These are phyloP conservation scores for Pichia sp. DNA, from an alignment of 1,139 yeast genomes.

Conservation along the genomic window DNA sequence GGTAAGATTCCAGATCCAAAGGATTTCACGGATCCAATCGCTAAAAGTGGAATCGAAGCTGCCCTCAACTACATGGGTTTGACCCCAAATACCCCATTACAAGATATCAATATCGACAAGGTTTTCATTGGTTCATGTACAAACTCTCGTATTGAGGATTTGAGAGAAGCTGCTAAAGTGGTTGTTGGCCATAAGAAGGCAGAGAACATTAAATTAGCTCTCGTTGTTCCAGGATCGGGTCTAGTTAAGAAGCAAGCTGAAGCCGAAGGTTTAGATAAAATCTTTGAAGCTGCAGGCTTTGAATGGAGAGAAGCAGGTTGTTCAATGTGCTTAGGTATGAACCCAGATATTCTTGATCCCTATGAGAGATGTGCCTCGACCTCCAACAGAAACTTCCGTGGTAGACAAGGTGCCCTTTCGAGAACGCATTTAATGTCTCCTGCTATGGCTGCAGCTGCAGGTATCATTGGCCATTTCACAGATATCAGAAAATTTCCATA, in stretches of 20 bases:
- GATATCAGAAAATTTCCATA: slow-evolving; percentile 82
- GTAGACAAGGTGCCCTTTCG: slow-evolving; percentile 97
- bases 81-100: slow-evolving; percentile 72
- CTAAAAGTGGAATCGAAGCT: slow-evolving; percentile 80
- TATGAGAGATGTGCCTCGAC: slow-evolving; percentile 98
- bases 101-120: slow-evolving; percentile 74
- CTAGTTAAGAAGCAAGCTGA: slow-evolving; percentile 91
- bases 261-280: slow-evolving; percentile 86
- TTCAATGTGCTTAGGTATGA: slow-evolving; percentile 99
- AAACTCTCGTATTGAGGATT: slow-evolving; percentile 94
- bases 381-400: slow-evolving; percentile 96
- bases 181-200: slow-evolving; percentile 91
- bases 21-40: slow-evolving; percentile 64
- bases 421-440: slow-evolving; percentile 98
- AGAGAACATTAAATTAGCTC: slow-evolving; percentile 68
- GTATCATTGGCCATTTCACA: slow-evolving; percentile 81
- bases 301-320: slow-evolving; percentile 99
- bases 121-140: slow-evolving; percentile 98
- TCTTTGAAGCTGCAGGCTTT: slow-evolving; percentile 88
- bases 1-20: slow-evolving; percentile 88
- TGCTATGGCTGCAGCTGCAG: slow-evolving; percentile 99
- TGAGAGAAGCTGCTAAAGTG: slow-evolving; percentile 90
- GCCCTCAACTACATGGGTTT: slow-evolving; percentile 92
- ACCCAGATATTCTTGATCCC: slow-evolving; percentile 92
- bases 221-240: slow-evolving; percentile 98